These are phyloP conservation scores for Blastocladiella emersonii DNA, from an alignment of 371 early-diverging fungal species.

Conservation along the genomic window DNA sequence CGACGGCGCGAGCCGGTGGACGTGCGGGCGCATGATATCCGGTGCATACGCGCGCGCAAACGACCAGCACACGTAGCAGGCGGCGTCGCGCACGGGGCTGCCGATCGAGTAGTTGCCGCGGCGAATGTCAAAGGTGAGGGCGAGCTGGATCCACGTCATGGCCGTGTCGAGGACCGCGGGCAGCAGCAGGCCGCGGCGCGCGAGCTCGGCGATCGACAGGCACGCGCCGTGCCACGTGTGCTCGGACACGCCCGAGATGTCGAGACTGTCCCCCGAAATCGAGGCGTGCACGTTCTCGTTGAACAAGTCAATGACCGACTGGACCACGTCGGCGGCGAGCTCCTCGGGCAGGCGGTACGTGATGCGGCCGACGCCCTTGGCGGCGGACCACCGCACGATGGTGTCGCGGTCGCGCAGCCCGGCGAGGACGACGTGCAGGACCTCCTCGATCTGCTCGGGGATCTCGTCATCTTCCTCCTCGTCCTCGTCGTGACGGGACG, in stretches of 20 bases:
- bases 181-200: constrained; percentile 66
- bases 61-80: constrained; percentile 94
- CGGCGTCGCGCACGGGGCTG: constrained; percentile 87
- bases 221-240: constrained; percentile 89
- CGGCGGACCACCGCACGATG: constrained; percentile 88
- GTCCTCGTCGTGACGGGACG: no score
- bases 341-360: constrained; percentile 61
- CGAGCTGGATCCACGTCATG: constrained; percentile 51
- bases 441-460: constrained; percentile 54
- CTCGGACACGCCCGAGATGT: constrained; percentile 73
- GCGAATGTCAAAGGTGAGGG: constrained; percentile 71
- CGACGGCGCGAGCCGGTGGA: constrained; percentile 45
- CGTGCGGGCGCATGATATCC: constrained; percentile 42
- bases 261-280: constrained; percentile 24
- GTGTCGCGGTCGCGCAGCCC: constrained; percentile 82
- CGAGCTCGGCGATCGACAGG: constrained; percentile 82
- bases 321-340: constrained; percentile 67
- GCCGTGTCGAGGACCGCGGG: constrained; percentile 48
- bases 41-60: constrained; percentile 85
- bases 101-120: constrained; percentile 82
- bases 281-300: constrained; percentile 41
- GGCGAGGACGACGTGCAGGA: constrained; percentile 63
- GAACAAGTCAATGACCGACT: constrained; percentile 56
- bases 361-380: constrained; percentile 86
- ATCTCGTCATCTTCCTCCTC: constrained; percentile 42